Percentiles rank a stretch among this genome's conserved stretches.
Evolutionary conservation across 2,329 filamentous ascomycete species (phyloP).

Genomic region (Stagonosporopsis vannaccii): DNA sequence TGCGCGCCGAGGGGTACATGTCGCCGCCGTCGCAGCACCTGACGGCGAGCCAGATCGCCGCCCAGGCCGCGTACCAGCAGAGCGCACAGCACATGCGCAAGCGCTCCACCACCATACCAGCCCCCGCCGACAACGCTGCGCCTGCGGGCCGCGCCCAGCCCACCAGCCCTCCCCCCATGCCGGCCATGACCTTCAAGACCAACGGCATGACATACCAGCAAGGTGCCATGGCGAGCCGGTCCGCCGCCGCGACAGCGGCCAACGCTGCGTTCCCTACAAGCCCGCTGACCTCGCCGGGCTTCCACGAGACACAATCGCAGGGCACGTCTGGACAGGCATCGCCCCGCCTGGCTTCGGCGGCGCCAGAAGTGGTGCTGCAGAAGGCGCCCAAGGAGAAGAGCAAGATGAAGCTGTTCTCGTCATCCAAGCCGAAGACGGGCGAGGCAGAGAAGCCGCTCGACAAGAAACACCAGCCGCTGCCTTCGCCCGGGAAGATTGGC

Average conservation of each 20-base stretch:
- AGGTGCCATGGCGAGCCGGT: slow-evolving; percentile 66
- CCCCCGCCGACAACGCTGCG: slow-evolving; percentile 50
- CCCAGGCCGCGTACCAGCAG: slow-evolving; percentile 76
- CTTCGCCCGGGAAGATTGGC: slow-evolving; percentile 71
- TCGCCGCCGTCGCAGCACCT: slow-evolving; percentile 53
- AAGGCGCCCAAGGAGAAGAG: slow-evolving; percentile 72
- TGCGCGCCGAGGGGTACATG: slow-evolving; percentile 44
- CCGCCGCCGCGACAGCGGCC: slow-evolving; percentile 74
- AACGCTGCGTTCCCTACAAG: slow-evolving; percentile 77
- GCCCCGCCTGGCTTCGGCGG: slow-evolving; percentile 39
- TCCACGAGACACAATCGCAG: slow-evolving; percentile 31
- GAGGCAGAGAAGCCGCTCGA: slow-evolving; percentile 68
- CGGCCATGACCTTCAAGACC: slow-evolving; percentile 50
- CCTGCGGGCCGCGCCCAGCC: slow-evolving; percentile 51
- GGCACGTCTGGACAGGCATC: slow-evolving; percentile 36
- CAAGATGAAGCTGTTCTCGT: slow-evolving; percentile 81
- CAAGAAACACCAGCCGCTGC: slow-evolving; percentile 69
- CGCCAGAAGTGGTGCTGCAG: slow-evolving; percentile 61
- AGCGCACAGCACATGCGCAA: slow-evolving; percentile 65
- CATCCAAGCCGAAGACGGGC: slow-evolving; percentile 72
- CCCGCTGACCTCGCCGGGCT: slow-evolving; percentile 54
- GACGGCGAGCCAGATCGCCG: slow-evolving; percentile 78
- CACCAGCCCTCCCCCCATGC: slow-evolving; percentile 64
- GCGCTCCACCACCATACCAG: slow-evolving; percentile 76
- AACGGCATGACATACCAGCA: slow-evolving; percentile 63